These are phyloP conservation scores for Calonectria honghensis DNA, from an alignment of 2,329 filamentous ascomycete species.

Conservation along the genomic window DNA sequence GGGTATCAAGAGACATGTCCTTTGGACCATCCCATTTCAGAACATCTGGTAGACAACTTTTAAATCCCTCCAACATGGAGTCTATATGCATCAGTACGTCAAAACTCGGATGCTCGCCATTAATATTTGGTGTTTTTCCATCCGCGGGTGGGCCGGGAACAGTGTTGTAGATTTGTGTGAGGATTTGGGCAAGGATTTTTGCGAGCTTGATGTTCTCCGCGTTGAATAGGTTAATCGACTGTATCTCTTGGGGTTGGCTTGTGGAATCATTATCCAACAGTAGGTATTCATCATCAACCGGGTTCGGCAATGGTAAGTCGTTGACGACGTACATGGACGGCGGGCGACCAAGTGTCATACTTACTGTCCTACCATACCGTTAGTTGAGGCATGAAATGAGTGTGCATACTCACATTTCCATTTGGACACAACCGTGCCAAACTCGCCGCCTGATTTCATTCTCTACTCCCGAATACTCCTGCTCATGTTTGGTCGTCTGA, in stretches of 20 bases:
- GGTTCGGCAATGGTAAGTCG: slow-evolving; percentile 17
- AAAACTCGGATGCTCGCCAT: background rate
- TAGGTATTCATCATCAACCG: slow-evolving; percentile 24
- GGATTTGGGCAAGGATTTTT: slow-evolving; percentile 17
- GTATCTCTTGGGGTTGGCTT: background rate
- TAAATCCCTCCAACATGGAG: background rate
- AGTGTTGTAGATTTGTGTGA: slow-evolving; percentile 26
- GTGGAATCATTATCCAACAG: background rate
- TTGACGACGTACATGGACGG: slow-evolving; percentile 16
- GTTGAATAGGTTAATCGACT: slow-evolving; percentile 11
- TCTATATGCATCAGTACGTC: background rate
- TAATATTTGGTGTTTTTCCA: background rate
- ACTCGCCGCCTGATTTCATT: slow-evolving; percentile 22
- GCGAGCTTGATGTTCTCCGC: slow-evolving; percentile 31
- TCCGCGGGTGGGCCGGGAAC: background rate
- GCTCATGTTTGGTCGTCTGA: background rate
- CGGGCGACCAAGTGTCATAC: slow-evolving; percentile 34
- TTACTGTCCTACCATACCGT: background rate
- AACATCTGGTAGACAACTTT: background rate
- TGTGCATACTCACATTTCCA: slow-evolving; percentile 22
- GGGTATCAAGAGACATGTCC: background rate
- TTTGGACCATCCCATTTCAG: slow-evolving; percentile 5
- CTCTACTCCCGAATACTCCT: background rate
- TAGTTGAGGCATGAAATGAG: background rate
- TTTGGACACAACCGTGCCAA: slow-evolving; percentile 31